Percentiles rank a stretch among this genome's conserved stretches.
phyloP scores from a whole-genome alignment of 2,329 filamentous ascomycete species.

The Uncinocarpus reesii region DNA sequence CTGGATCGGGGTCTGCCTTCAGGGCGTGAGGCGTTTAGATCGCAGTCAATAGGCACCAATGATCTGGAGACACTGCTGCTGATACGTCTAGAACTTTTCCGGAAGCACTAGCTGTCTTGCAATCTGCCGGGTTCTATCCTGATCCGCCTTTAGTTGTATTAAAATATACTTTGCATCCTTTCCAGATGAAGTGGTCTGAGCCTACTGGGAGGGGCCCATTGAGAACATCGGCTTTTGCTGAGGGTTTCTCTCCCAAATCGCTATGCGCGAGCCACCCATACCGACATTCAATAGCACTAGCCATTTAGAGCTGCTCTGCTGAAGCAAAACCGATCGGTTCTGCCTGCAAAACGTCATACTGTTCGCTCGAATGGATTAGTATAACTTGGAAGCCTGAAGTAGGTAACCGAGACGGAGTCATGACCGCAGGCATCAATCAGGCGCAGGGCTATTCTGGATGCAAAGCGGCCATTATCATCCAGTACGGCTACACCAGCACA shows the following conservation, averaged over 20 bases:
- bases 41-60: slow-evolving; percentile 1
- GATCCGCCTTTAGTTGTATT: not conserved
- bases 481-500: slow-evolving; percentile 3
- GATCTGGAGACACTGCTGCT: not conserved
- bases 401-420: not conserved
- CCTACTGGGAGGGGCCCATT: not conserved
- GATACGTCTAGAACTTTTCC: slow-evolving; percentile 4
- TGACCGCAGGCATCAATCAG: not conserved
- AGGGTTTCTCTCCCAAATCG: not conserved
- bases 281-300: too few species aligned
- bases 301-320: too few species aligned
- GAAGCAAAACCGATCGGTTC: too few species aligned
- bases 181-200: not conserved
- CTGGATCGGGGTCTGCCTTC: slow-evolving; percentile 7
- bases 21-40: slow-evolving; percentile 12
- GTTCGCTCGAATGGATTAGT: not conserved
- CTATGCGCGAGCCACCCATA: too few species aligned
- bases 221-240: not conserved
- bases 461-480: not conserved
- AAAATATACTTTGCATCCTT: slow-evolving; percentile 2
- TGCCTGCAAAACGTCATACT: too few species aligned
- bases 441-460: not conserved
- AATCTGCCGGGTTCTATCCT: not conserved
- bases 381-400: not conserved
- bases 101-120: not conserved